Conservation (phyloP, 169 alveolate species). For the Eimeria necatrix region DNA sequence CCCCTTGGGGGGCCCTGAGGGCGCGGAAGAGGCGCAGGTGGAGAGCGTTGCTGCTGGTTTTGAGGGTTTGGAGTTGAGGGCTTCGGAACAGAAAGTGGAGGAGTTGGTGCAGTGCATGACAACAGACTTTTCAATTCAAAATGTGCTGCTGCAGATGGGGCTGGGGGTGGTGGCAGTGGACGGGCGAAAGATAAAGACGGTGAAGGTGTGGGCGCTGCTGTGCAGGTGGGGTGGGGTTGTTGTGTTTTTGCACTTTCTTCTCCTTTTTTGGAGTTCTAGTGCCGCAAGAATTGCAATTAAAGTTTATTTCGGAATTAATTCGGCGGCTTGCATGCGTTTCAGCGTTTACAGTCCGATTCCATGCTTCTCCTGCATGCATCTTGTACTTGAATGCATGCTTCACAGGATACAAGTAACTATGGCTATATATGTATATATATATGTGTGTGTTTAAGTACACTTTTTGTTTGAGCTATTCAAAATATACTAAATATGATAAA, state of each 20-base stretch:
- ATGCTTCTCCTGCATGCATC: too few species aligned
- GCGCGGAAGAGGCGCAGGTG: not conserved
- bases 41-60: slow-evolving; percentile 42
- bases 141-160: slow-evolving; percentile 90
- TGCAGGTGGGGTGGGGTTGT: slow-evolving; percentile 67
- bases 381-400: too few species aligned
- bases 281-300: not conserved
- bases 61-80: slow-evolving; percentile 21
- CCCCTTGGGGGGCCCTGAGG: not conserved
- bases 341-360: too few species aligned
- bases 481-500: too few species aligned
- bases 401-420: too few species aligned
- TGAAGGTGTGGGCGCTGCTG: slow-evolving; percentile 82
- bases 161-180: slow-evolving; percentile 83
- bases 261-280: too few species aligned
- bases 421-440: too few species aligned
- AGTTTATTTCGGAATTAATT: not conserved
- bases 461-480: too few species aligned
- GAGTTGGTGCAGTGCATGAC: slow-evolving; percentile 86
- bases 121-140: slow-evolving; percentile 90
- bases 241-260: not conserved
- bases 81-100: slow-evolving; percentile 16
- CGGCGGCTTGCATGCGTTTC: not conserved
- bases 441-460: too few species aligned
- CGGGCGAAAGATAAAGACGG: slow-evolving; percentile 77